These are phyloP conservation scores for Zelonia costaricensis DNA, from an alignment of 208 protist species.

Conservation along the genomic window DNA sequence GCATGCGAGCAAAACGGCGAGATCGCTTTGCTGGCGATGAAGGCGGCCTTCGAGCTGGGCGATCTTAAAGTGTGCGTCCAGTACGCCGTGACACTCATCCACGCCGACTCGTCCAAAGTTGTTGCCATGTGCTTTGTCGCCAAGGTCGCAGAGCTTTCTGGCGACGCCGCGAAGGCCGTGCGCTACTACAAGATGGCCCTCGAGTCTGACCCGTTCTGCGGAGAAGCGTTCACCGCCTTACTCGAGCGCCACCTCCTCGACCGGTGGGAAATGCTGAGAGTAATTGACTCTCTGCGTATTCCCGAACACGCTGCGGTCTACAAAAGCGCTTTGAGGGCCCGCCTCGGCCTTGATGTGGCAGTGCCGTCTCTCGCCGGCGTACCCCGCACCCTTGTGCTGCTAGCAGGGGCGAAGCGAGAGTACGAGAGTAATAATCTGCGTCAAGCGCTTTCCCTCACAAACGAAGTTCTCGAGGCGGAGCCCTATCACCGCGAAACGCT, in stretches of 20 bases:
- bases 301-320: constrained; percentile 48
- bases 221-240: constrained; percentile 66
- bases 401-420: constrained; percentile 50
- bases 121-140: constrained; percentile 72
- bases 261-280: constrained; percentile 29
- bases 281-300: constrained; percentile 65
- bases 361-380: constrained; percentile 26
- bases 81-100: constrained; percentile 37
- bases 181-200: constrained; percentile 68
- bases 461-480: constrained; percentile 54
- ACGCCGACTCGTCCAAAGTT: constrained; percentile 31
- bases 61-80: constrained; percentile 53
- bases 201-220: constrained; percentile 69
- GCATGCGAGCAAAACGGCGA: constrained; percentile 29
- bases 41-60: constrained; percentile 72
- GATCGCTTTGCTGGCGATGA: constrained; percentile 53
- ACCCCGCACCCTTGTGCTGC: constrained; percentile 45
- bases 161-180: constrained; percentile 56
- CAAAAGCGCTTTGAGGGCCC: constrained; percentile 21
- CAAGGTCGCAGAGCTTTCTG: constrained; percentile 71
- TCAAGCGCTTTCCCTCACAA: constrained; percentile 58
- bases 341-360: constrained; percentile 22
- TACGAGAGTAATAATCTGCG: constrained; percentile 78
- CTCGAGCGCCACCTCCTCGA: constrained; percentile 66
- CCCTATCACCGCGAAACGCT: constrained; percentile 66